A percentile compares a stretch with the other conserved stretches of the same genome.
These are phyloP conservation scores for Boletus speciosus DNA, from an alignment of 768 basidiomycete genomes.

Conservation along the genomic window DNA sequence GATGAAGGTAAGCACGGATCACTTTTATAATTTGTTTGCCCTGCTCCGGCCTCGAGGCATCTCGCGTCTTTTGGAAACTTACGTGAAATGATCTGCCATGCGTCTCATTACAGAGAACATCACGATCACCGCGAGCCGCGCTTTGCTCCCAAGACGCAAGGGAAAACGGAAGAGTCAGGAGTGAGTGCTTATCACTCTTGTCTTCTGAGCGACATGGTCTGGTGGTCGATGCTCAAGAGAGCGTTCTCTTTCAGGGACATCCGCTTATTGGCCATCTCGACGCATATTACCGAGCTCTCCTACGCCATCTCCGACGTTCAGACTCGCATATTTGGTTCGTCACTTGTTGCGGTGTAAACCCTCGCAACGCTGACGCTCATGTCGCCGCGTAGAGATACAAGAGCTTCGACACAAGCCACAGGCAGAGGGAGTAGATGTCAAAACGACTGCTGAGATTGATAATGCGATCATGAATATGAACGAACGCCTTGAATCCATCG, in stretches of 20 bases:
- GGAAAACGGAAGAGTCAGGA: conserved; percentile 62
- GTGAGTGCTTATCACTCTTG: conserved; percentile 43
- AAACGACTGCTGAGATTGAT: conserved; percentile 71
- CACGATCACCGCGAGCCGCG: conserved; percentile 60
- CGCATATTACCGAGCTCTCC: conserved; percentile 83
- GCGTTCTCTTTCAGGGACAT: conserved; percentile 54
- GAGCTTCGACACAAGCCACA: conserved; percentile 88
- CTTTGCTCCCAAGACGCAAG: conserved; percentile 39
- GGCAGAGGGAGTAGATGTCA: conserved; percentile 47
- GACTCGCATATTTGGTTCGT: conserved; percentile 82
- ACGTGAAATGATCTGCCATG: conserved; percentile 33
- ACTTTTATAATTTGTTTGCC: conserved; percentile 9
- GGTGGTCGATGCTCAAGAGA: conserved; percentile 27
- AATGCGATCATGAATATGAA: conserved; percentile 76
- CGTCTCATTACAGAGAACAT: conserved; percentile 53
- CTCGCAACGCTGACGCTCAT: conserved; percentile 10
- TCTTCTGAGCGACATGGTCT: conserved; percentile 21
- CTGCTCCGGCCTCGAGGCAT: conserved; percentile 20
- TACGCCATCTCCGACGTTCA: conserved; percentile 88
- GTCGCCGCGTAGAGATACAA: conserved; percentile 66
- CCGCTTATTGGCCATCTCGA: conserved; percentile 71
- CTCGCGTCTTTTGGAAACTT: conserved; percentile 28
- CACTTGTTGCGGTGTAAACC: neutral
- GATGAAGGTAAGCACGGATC: conserved; percentile 58
- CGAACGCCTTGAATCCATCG: conserved; percentile 70